Evolutionary conservation across 2,329 filamentous ascomycete genomes (phyloP).

Genomic region (Penicillium sp.): DNA sequence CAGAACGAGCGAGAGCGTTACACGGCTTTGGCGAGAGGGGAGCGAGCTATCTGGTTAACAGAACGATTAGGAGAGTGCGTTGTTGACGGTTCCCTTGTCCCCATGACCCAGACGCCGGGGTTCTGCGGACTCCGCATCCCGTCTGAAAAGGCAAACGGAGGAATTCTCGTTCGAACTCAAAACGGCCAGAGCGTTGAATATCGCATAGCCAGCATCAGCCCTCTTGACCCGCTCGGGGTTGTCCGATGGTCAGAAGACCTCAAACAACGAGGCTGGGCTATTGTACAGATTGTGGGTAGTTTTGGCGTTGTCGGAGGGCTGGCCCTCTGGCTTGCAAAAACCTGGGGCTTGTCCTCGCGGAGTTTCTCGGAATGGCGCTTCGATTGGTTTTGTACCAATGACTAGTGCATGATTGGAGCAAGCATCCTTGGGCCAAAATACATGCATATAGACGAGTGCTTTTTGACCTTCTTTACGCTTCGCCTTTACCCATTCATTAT

Average conservation of each 20-base stretch:
- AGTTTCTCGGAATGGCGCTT: constrained; percentile 38
- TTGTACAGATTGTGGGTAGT: constrained; percentile 75
- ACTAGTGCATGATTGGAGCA: constrained; percentile 9
- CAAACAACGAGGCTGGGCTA: constrained; percentile 66
- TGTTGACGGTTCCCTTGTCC: constrained; percentile 66
- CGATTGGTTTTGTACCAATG: constrained; percentile 28
- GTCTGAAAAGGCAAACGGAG: constrained; percentile 31
- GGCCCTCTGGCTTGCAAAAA: constrained; percentile 63
- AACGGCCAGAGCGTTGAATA: constrained; percentile 38
- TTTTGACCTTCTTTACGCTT: neutral
- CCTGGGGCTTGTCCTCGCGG: constrained; percentile 43
- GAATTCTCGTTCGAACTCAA: constrained; percentile 30
- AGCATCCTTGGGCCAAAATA: too few relatives aligned
- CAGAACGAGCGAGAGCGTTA: constrained; percentile 74
- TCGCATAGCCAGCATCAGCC: constrained; percentile 47
- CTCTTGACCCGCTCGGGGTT: constrained; percentile 79
- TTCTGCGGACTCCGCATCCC: constrained; percentile 32
- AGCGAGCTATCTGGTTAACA: constrained; percentile 72
- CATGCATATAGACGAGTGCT: neutral
- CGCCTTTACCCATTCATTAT: neutral
- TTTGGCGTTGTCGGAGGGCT: constrained; percentile 76
- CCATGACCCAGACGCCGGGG: constrained; percentile 49
- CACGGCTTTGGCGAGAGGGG: constrained; percentile 64
- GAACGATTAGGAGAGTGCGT: constrained; percentile 70
- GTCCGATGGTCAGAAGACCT: constrained; percentile 71